Evolutionary conservation across 176 grass and related monocot species (phyloP).

Genomic region (Musa schizocarpa): DNA sequence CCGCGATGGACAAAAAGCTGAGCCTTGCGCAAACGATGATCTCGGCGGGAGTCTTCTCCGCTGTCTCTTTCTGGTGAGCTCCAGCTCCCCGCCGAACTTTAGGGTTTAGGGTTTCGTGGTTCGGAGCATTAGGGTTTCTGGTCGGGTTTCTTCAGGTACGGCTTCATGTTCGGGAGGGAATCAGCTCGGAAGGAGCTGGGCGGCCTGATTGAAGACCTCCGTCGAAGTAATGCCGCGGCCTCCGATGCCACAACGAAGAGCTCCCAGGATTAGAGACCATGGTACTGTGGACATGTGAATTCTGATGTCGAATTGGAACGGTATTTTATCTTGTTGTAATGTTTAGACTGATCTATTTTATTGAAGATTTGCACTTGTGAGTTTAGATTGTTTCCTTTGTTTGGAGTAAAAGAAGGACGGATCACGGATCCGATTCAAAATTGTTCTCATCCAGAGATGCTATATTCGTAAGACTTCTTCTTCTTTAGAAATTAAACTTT

Average conservation of each 20-base stretch:
- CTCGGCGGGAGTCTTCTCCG: conserved; percentile 81
- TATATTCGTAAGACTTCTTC: no score
- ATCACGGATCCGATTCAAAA: no score
- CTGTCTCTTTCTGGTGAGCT: conserved; percentile 73
- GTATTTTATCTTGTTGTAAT: no score
- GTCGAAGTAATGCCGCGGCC: conserved; percentile 14
- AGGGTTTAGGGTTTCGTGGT: background rate
- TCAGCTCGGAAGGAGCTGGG: conserved; percentile 82
- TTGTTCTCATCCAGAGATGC: no score
- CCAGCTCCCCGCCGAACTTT: background rate
- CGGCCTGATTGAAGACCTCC: conserved; percentile 76
- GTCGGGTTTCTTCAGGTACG: conserved; percentile 47
- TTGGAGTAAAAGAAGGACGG: no score
- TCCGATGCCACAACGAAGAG: background rate
- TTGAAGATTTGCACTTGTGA: no score
- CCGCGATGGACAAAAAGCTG: conserved; percentile 45
- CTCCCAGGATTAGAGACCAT: background rate
- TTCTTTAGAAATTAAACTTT: no score
- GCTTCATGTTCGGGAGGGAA: conserved; percentile 99
- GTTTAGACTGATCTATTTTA: no score
- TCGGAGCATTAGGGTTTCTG: background rate
- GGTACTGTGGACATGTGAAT: background rate
- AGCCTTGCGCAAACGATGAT: conserved; percentile 71
- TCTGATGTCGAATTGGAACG: no score
- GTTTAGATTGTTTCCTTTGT: no score